These are phyloP conservation scores for Boletus sp. DNA, from an alignment of 768 basidiomycete species.

Conservation along the genomic window DNA sequence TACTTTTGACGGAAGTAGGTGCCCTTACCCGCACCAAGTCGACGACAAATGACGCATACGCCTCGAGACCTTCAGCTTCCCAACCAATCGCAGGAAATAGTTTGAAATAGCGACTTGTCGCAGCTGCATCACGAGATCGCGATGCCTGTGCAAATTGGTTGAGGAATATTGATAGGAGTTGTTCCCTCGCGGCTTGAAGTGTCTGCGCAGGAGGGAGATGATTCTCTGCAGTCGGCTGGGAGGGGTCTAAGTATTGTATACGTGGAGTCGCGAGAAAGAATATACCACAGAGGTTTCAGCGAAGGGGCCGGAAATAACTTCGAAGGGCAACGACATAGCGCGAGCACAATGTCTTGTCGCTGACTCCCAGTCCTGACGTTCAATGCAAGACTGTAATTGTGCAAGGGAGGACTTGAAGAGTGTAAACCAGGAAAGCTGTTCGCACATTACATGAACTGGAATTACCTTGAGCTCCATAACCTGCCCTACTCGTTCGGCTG, in stretches of 20 bases:
- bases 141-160: conserved; percentile 84
- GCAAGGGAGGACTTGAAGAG: conserved; percentile 60
- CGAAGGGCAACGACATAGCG: conserved; percentile 80
- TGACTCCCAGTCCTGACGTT: conserved; percentile 90
- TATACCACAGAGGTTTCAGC: conserved; percentile 84
- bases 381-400: conserved; percentile 59
- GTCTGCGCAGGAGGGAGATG: conserved; percentile 86
- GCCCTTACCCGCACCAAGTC: conserved; percentile 80
- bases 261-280: conserved; percentile 11
- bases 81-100: conserved; percentile 95
- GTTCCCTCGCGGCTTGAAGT: conserved; percentile 68
- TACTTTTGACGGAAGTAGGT: conserved; percentile 82
- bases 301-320: conserved; percentile 80
- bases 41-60: conserved; percentile 91
- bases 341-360: conserved; percentile 89
- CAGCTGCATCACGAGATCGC: conserved; percentile 73
- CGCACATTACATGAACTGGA: conserved; percentile 11
- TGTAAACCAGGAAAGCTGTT: conserved; percentile 20
- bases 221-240: conserved; percentile 85
- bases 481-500: conserved; percentile 87
- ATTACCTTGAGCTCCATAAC: conserved; percentile 93
- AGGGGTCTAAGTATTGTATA: neutral
- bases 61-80: conserved; percentile 87
- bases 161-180: conserved; percentile 74
- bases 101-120: conserved; percentile 93